Base-by-base conservation (phyloP, 2,329 filamentous ascomycete genomes). In the Scedosporium dehoogii region DNA sequence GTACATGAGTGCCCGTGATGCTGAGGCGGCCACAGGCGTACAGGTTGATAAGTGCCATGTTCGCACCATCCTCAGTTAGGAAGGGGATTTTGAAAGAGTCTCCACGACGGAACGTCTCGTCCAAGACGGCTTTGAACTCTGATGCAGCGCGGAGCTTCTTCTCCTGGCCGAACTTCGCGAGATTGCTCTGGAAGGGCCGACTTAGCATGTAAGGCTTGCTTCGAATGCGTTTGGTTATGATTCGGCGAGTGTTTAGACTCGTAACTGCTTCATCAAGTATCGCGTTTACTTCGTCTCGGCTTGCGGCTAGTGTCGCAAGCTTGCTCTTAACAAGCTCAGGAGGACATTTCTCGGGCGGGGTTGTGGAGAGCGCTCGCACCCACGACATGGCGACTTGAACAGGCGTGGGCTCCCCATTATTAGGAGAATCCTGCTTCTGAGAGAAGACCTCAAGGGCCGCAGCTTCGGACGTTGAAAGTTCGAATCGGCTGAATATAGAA, bases 41-140 rank as follows among this genome's bases (percentile, higher is more conserved):
- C 62, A 92, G 72, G 67, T 89, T 89, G 48, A 85, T 79, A 62
- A 89, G 74, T 1, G 85, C 87, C 78, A 91, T 82, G 63, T 88
- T 80, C 33, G 84, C 79, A 27, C 87, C 87, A 65, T 91, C 86
- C 38, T 82, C 78, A 14, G 86, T 82, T 25, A 79, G 73, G 62
- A 83, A 85, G 0, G 83, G 80, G 6, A 89, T 72, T 1, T 71
- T 71, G 51, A 84, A 72, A 67, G 72, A 56, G 59, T 74, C 41
- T 0, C 68, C 64, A 68, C 77, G 63, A 64, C 76, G 66, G 68
- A 89, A 88, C 4, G 75, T 73, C 6, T 69, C 69, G 67, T 91
- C 88, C 29, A 90, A 78, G 60, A 75, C 73, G 4, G 73, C 69
- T 71, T 91, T 90, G 76, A 85, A 85, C 2, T 74, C 70, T 1